Percentiles rank a stretch among this genome's conserved stretches.
phyloP scores from a whole-genome alignment of 305 asterid genomes.

The Solanum hybrid region DNA sequence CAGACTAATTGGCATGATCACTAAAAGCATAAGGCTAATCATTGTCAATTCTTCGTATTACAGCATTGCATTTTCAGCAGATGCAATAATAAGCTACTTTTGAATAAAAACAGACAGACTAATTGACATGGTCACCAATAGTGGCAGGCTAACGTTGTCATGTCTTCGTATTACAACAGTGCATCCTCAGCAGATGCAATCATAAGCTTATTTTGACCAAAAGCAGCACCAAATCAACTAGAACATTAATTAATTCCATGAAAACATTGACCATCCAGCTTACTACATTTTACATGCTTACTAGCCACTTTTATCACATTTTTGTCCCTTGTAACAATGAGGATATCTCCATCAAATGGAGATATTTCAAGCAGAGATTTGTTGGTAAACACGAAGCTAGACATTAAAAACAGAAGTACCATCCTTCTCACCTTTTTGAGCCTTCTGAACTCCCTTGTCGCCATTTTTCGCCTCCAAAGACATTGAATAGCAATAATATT shows the following conservation, averaged over 20 bases:
- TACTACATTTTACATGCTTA: background rate
- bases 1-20: background rate
- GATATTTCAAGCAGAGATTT: background rate
- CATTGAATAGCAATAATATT: conserved; percentile 81
- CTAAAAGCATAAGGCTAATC: background rate
- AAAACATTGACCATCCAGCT: background rate
- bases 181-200: background rate
- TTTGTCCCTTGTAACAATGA: background rate
- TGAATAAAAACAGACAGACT: background rate
- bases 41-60: background rate
- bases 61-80: background rate
- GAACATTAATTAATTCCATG: background rate
- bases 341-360: background rate
- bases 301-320: background rate
- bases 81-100: background rate
- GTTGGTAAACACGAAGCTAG: background rate
- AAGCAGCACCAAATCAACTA: background rate
- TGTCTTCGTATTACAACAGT: background rate
- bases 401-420: background rate
- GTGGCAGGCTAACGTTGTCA: background rate
- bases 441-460: conserved; percentile 72
- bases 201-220: background rate
- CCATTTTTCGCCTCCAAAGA: conserved; percentile 89
- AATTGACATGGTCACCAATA: background rate
- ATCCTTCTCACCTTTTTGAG: conserved; percentile 66